Evolutionary conservation across 345 rosid species (phyloP).

Genomic region (Linum lewisii): DNA sequence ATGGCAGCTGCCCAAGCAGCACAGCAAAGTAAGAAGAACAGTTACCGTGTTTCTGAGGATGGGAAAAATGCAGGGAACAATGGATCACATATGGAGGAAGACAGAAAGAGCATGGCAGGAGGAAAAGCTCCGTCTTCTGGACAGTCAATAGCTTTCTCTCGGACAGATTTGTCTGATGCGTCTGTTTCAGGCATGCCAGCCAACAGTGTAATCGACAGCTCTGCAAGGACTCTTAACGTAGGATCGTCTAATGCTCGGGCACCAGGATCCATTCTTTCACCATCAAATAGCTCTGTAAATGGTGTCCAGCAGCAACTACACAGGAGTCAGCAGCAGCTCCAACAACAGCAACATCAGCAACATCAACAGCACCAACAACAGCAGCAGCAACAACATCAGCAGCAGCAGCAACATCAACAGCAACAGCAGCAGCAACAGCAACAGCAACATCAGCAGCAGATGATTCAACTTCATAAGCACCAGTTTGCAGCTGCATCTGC

Average conservation of each 20-base stretch:
- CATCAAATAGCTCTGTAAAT: slow-evolving; percentile 21
- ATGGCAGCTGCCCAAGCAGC: slow-evolving; percentile 57
- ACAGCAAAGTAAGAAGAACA: slow-evolving; percentile 56
- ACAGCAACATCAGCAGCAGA: slow-evolving; percentile 42
- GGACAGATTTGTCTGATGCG: slow-evolving; percentile 48
- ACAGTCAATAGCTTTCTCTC: slow-evolving; percentile 76
- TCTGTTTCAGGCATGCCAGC: slow-evolving; percentile 45
- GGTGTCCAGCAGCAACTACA: slow-evolving; percentile 39
- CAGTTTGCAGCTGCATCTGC: slow-evolving; percentile 48
- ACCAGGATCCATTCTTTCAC: slow-evolving; percentile 38
- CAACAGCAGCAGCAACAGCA: slow-evolving; percentile 21
- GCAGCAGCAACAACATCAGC: slow-evolving; percentile 37
- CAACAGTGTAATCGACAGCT: slow-evolving; percentile 64
- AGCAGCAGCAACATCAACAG: slow-evolving; percentile 43
- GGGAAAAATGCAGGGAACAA: slow-evolving; percentile 46
- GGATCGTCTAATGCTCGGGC: slow-evolving; percentile 43
- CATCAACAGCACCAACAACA: slow-evolving; percentile 52
- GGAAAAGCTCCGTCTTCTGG: slow-evolving; percentile 37
- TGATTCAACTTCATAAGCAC: slow-evolving; percentile 65
- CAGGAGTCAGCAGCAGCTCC: slow-evolving; percentile 31
- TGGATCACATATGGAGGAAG: slow-evolving; percentile 43
- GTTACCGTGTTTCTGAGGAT: slow-evolving; percentile 50
- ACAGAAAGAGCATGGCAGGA: slow-evolving; percentile 42
- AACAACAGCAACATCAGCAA: slow-evolving; percentile 22
- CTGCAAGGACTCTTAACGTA: slow-evolving; percentile 49